phyloP scores from a whole-genome alignment of 208 protist genomes.

The Wallacemonas collosoma region DNA sequence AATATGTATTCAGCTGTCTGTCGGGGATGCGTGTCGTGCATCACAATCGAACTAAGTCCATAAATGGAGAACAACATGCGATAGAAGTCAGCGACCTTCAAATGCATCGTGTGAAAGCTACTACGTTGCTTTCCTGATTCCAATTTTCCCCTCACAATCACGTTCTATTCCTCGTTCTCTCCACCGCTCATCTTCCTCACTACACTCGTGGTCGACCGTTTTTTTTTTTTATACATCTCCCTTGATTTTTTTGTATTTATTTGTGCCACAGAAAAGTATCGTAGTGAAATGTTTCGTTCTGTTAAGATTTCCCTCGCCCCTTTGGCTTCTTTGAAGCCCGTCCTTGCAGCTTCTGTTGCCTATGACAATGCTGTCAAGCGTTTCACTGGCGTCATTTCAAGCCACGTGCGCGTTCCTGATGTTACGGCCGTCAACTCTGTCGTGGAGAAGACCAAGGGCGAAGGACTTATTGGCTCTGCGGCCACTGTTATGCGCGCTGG shows the following conservation, averaged over 20 bases:
- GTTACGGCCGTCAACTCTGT: conserved; percentile 63
- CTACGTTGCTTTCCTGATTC: too few relatives aligned
- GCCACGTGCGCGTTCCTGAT: conserved; percentile 37
- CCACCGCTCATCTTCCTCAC: not conserved
- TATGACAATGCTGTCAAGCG: conserved; percentile 54
- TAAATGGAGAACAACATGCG: too few relatives aligned
- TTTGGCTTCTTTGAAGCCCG: conserved; percentile 67
- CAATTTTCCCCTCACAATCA: too few relatives aligned
- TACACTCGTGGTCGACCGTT: not conserved
- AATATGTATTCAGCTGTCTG: too few relatives aligned
- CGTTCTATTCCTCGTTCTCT: too few relatives aligned
- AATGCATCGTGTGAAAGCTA: too few relatives aligned
- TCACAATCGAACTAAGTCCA: too few relatives aligned
- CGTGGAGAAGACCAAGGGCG: conserved; percentile 73
- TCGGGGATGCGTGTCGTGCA: too few relatives aligned
- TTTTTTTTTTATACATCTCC: not conserved
- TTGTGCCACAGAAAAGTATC: conserved; percentile 8
- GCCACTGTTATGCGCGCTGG: conserved; percentile 47
- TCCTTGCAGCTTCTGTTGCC: conserved; percentile 63
- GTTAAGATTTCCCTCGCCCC: conserved; percentile 44
- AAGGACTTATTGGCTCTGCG: conserved; percentile 61
- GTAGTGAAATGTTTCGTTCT: conserved; percentile 51
- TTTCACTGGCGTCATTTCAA: conserved; percentile 51
- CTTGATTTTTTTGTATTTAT: conserved; percentile 23
- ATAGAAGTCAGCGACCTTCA: too few relatives aligned